These are phyloP conservation scores for Setaria viridis DNA, from an alignment of 202 grass and related monocot genomes.

Conservation along the genomic window DNA sequence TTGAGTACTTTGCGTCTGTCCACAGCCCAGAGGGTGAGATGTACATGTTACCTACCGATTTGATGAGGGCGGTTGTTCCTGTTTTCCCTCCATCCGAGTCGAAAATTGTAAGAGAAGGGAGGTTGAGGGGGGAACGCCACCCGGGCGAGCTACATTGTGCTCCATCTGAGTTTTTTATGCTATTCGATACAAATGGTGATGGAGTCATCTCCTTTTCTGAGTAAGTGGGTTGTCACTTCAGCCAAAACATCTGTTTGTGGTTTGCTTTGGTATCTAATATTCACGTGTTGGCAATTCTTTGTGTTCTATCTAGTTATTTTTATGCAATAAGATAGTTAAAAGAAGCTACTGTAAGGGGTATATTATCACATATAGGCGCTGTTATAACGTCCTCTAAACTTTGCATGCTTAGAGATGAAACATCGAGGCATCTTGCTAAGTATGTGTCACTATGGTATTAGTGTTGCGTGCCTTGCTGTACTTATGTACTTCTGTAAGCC, in stretches of 20 bases:
- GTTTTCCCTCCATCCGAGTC: conserved; percentile 94
- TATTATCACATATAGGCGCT: background rate
- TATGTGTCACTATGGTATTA: conserved; percentile 28
- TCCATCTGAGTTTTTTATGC: conserved; percentile 88
- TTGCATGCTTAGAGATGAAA: conserved; percentile 20
- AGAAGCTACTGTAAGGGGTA: background rate
- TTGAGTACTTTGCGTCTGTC: conserved; percentile 90
- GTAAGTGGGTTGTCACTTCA: conserved; percentile 62
- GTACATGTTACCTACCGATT: conserved; percentile 82
- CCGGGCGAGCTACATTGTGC: conserved; percentile 78
- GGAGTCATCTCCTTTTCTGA: conserved; percentile 95
- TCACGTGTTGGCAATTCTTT: background rate
- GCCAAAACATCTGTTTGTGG: background rate
- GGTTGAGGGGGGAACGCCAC: conserved; percentile 72
- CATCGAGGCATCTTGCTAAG: background rate
- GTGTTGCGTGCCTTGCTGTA: background rate
- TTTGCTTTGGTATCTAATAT: conserved; percentile 9
- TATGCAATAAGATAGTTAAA: background rate
- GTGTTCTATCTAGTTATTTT: background rate
- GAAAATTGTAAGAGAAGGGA: conserved; percentile 74
- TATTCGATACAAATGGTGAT: conserved; percentile 92
- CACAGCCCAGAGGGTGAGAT: conserved; percentile 64
- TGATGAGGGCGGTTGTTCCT: conserved; percentile 85
- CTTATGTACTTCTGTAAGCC: background rate
- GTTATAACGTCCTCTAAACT: background rate